Base-by-base conservation (phyloP, 108 stramenopile genomes). In the Schizochytrium sp. region DNA sequence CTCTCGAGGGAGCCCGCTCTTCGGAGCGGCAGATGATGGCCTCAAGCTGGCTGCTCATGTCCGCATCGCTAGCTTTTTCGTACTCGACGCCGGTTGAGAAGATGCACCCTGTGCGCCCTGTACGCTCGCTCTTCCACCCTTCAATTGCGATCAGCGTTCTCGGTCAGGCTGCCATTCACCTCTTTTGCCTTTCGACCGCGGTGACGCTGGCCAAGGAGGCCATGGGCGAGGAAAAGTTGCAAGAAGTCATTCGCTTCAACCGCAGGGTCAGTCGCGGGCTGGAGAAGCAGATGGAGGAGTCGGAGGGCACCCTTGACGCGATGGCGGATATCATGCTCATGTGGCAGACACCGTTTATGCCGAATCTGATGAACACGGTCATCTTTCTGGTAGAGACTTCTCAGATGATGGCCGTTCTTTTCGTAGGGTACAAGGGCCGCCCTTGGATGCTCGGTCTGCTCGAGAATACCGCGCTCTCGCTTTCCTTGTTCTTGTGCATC, bases 361-460 rank as follows among this genome's bases (percentile, higher is more conserved):
- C 99, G 12, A 98, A 98, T 71, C 92, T 94, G 0, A 93, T 99
- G 71, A 99, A 99, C 92, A 94, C 96, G 14, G 96, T 96, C 41
- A 95, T 97, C 28, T 98, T 98, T 91, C 91, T 99, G 10, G 63
- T 99, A 16, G 96, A 93, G 28, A 89, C 93, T 18, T 53, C 95
- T 60, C 93, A 96, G 71, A 88, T 90, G 29, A 60, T 90, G 92
- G 96, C 96, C 16, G 99, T 99, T 34, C 98, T 98, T 92, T 96
- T 99, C 69, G 99, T 98, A 53, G 98, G 98, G 89, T 94, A 98
- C 43, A 98, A 99, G 95, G 99, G 99, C 21, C 92, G 96, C 16
- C 99, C 99, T 14, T 99, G 97, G 93, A 99, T 99, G 99, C 97
- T 95, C 3, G 99, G 99, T n/a, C 89, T 99, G 87, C 93, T 96